Base-by-base conservation (phyloP, 331 rosid species). In the Spiraea crenata region DNA sequence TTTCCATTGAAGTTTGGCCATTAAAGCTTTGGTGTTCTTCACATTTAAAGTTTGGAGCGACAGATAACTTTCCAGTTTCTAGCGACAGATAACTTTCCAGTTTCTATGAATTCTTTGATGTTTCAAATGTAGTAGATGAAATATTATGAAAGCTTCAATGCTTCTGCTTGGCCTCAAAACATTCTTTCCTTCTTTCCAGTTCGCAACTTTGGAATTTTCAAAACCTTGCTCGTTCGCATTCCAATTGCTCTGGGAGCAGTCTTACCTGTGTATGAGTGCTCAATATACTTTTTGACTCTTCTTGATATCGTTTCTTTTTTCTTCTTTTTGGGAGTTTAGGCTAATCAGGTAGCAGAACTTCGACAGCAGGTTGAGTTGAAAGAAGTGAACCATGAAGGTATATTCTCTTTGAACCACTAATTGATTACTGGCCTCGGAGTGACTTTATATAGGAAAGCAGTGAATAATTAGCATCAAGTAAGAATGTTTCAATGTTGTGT, bases 381-480 rank as follows among this genome's bases (percentile, higher is more conserved):
- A 74, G 96, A 91, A 80, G 80, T 77, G 25, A 67, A 80, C 72
- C 84, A 73, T 72, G 96, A 95, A 86, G 98, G 99, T 95, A 85
- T 60, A 67, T 40, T 38, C 25, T 55, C 48, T 73, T 48, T 45
- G 31, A 0, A 25, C 31, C 31, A 25, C 31, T 25, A 25, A 25
- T 2, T 25, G 31, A 25, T 37, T 13, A 19, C 37, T 59, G 64
- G 64, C 64, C 64, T 14, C 20, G 37, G 39, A 9, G 16, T 39
- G 13, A 17, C 48, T 39, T 4, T 61, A 61, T 39, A 9, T 40
- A 1, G 25, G 12, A 69, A 55, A 9, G 62, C 73, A n/a, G 50
- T 69, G 54, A 51, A 39, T 42, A 41, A 4, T 55, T 69, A 40
- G 40, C 51, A 8, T 14, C 14, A 39, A 67, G 37, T 40, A 44